Percentiles rank a stretch among this genome's conserved stretches.
Evolutionary conservation across 202 grass and related monocot species (phyloP).

Genomic region (Zoysia matrella): DNA sequence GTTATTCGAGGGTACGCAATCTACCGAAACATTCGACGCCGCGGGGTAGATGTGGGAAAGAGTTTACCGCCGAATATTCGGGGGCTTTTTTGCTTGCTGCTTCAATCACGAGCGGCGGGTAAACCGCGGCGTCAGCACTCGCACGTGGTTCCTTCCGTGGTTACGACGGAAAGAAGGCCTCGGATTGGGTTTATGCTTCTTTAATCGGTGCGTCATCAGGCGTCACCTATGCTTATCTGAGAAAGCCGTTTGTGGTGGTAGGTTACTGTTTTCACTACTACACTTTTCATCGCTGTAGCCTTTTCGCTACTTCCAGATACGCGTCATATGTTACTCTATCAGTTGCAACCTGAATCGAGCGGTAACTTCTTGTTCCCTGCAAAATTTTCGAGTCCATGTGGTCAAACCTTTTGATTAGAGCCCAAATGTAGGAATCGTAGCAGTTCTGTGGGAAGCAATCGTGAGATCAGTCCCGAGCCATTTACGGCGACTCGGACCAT

Average conservation of each 20-base stretch:
- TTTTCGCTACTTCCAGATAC: neutral
- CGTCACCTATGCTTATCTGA: too few species aligned
- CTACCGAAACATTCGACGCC: neutral
- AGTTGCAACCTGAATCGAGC: neutral
- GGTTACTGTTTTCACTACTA: too few species aligned
- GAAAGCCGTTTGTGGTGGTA: neutral
- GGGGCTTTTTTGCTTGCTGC: neutral
- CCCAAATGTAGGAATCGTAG: too few species aligned
- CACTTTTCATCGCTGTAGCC: neutral
- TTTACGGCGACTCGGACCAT: too few species aligned
- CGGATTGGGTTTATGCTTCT: neutral
- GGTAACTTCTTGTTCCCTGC: neutral
- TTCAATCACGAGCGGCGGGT: neutral
- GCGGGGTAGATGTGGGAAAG: neutral
- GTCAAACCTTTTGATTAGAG: too few species aligned
- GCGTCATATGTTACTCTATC: neutral
- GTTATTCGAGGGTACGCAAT: neutral
- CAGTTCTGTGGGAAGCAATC: neutral
- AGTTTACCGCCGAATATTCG: neutral
- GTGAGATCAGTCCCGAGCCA: neutral
- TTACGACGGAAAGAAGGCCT: neutral
- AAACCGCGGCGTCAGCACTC: neutral
- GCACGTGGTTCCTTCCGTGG: conserved; percentile 10
- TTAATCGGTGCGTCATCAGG: neutral
- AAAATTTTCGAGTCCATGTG: too few species aligned